Percentiles rank a stretch among this genome's conserved stretches.
Evolutionary conservation across 495 filamentous ascomycete species (phyloP).

Genomic region (Penicillium silybi): DNA sequence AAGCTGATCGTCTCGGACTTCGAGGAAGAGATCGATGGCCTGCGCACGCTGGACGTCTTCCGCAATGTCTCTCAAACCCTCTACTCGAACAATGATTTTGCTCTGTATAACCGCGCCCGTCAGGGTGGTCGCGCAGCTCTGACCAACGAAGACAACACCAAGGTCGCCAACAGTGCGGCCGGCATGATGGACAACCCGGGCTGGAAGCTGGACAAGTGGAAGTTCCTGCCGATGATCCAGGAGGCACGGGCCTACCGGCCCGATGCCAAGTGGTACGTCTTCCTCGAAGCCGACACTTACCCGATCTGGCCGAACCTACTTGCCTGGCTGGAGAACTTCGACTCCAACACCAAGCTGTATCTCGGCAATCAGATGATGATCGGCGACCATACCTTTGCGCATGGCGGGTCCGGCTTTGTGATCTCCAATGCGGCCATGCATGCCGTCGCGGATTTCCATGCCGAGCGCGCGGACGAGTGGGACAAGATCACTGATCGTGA

Average conservation of each 20-base stretch:
- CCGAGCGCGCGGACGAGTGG: slow-evolving; percentile 18
- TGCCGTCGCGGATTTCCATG: slow-evolving; percentile 18
- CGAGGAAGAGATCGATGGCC: slow-evolving; percentile 39
- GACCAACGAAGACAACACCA: slow-evolving; percentile 18
- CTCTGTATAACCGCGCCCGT: slow-evolving; percentile 40
- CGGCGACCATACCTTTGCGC: slow-evolving; percentile 49
- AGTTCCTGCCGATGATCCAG: slow-evolving; percentile 64
- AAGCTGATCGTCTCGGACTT: slow-evolving; percentile 48
- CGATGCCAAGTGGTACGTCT: slow-evolving; percentile 61
- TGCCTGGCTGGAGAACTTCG: slow-evolving; percentile 49
- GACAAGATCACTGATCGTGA: slow-evolving; percentile 25
- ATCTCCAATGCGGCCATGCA: slow-evolving; percentile 38
- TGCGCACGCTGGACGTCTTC: slow-evolving; percentile 44
- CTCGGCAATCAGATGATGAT: slow-evolving; percentile 53
- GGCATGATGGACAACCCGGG: slow-evolving; percentile 44
- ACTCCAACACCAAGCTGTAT: slow-evolving; percentile 47
- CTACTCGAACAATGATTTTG: slow-evolving; percentile 38
- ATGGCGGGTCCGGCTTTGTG: slow-evolving; percentile 64
- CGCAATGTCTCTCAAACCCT: slow-evolving; percentile 29
- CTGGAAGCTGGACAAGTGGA: slow-evolving; percentile 69
- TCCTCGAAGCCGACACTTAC: slow-evolving; percentile 67
- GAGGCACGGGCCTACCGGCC: slow-evolving; percentile 48
- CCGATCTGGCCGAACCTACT: slow-evolving; percentile 60
- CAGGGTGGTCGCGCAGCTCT: slow-evolving; percentile 30
- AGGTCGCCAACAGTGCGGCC: slow-evolving; percentile 30